Conservation (phyloP, 2,329 filamentous ascomycete genomes). For the Fusarium armeniacum region DNA sequence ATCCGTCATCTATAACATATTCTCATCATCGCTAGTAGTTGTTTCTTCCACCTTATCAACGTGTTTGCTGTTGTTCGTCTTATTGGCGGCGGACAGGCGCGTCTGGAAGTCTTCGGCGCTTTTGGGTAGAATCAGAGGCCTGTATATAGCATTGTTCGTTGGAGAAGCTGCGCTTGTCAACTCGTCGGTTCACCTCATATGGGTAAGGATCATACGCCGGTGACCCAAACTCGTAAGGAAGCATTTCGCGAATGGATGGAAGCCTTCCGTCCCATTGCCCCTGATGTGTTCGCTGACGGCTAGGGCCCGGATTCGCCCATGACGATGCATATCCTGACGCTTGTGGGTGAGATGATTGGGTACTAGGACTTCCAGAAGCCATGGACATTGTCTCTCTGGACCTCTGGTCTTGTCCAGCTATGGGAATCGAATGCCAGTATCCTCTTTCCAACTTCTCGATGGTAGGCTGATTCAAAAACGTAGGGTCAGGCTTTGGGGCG, state of each 20-base stretch:
- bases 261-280: slow-evolving; percentile 19
- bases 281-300: neutral
- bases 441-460: neutral
- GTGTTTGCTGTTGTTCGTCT: neutral
- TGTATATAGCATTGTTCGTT: slow-evolving; percentile 1
- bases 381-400: neutral
- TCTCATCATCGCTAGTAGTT: neutral
- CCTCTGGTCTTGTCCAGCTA: neutral
- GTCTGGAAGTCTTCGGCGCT: slow-evolving; percentile 32
- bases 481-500: neutral
- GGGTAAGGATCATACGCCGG: neutral
- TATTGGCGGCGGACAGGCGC: neutral
- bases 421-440: slow-evolving; percentile 7
- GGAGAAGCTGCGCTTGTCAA: slow-evolving; percentile 16
- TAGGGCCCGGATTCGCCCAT: neutral
- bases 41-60: neutral
- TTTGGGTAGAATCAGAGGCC: slow-evolving; percentile 3
- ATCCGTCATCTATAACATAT: neutral
- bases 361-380: neutral
- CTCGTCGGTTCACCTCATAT: neutral
- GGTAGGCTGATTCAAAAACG: neutral
- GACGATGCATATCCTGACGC: neutral
- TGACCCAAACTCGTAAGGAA: slow-evolving; percentile 12
- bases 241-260: slow-evolving; percentile 35
- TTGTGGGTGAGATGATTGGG: neutral